Conservation (phyloP, 345 rosid species). For the Sisymbrium irio region DNA sequence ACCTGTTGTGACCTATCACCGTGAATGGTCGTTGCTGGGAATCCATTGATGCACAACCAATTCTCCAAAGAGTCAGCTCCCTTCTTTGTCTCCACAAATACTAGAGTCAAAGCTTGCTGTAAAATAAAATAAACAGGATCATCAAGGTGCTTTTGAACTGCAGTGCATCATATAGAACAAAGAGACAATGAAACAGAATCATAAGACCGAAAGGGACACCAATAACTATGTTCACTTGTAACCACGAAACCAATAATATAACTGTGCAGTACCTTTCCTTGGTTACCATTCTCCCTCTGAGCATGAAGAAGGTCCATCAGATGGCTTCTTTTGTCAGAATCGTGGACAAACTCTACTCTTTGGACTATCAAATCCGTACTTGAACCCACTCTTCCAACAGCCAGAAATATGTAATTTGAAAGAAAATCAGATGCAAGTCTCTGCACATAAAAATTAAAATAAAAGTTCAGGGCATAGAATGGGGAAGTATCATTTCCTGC, state of each 20-base stretch:
- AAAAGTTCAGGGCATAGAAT: background rate
- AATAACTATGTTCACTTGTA: background rate
- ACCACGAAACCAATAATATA: background rate
- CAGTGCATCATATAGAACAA: background rate
- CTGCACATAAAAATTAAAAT: constrained; percentile 45
- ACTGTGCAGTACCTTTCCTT: constrained; percentile 61
- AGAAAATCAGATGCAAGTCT: constrained; percentile 97
- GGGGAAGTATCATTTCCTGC: background rate
- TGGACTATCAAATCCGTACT: constrained; percentile 96
- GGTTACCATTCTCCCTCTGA: constrained; percentile 73
- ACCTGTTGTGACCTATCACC: constrained; percentile 98
- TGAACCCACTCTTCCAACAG: constrained; percentile 99
- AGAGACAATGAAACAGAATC: constrained; percentile 3
- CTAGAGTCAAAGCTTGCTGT: constrained; percentile 96
- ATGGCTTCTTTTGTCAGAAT: constrained; percentile 95
- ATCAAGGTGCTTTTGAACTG: constrained; percentile 7
- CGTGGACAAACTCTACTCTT: constrained; percentile 93
- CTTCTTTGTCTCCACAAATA: constrained; percentile 98
- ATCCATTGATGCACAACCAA: constrained; percentile 84
- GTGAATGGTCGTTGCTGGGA: constrained; percentile 94
- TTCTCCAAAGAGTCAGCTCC: constrained; percentile 94
- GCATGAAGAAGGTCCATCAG: constrained; percentile 99
- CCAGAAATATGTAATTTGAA: constrained; percentile 73
- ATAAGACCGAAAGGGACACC: background rate
- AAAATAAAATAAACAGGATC: constrained; percentile 17